Conservation (phyloP, 352 stramenopile genomes). For the Phytopythium mirpurense region DNA sequence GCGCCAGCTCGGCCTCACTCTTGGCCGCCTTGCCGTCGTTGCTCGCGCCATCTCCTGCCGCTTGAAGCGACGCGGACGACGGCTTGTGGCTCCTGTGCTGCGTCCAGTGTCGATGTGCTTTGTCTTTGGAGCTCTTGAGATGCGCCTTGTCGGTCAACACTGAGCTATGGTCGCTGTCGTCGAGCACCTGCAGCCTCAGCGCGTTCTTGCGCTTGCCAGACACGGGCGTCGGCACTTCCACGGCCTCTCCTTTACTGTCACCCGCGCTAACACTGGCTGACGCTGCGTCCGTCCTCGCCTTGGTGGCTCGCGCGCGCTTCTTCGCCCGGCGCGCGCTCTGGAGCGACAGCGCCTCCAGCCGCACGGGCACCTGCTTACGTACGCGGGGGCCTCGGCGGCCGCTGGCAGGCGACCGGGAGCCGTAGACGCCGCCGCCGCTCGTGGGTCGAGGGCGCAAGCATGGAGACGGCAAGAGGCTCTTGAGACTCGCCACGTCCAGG, state of each 20-base stretch:
- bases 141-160: neutral
- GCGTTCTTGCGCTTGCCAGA: slow-evolving; percentile 35
- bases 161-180: slow-evolving; percentile 3
- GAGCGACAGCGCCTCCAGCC: slow-evolving; percentile 40
- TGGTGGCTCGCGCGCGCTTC: slow-evolving; percentile 8
- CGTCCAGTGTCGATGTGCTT: slow-evolving; percentile 4
- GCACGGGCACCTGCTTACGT: slow-evolving; percentile 15
- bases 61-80: neutral
- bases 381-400: slow-evolving; percentile 6
- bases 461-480: slow-evolving; percentile 38
- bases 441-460: slow-evolving; percentile 15
- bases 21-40: no score
- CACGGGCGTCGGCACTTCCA: slow-evolving; percentile 3
- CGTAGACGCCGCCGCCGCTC: slow-evolving; percentile 20
- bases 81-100: neutral
- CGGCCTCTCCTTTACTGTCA: slow-evolving; percentile 6
- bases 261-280: no score
- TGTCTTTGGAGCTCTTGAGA: slow-evolving; percentile 9
- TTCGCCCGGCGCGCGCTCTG: slow-evolving; percentile 4
- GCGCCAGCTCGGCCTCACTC: slow-evolving; percentile 17
- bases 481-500: slow-evolving; percentile 58
- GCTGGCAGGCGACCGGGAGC: neutral
- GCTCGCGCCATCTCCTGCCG: no score
- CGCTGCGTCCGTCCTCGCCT: no score
- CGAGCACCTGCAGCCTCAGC: slow-evolving; percentile 26